Evolutionary conservation across 2,329 filamentous ascomycete species (phyloP).

Genomic region (Nemania serpens): DNA sequence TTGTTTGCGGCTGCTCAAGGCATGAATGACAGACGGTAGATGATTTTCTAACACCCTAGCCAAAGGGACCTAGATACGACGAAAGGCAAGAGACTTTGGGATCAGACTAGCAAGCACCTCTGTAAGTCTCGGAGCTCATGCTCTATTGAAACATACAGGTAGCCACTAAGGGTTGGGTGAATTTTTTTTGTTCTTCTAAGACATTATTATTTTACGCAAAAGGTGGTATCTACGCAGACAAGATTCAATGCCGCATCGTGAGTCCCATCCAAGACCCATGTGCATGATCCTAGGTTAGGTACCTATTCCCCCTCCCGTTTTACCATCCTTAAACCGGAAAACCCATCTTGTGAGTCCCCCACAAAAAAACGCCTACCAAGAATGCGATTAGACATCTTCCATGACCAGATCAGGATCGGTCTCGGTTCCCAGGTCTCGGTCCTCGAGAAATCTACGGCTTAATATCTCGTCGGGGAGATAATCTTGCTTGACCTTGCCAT

Average conservation of each 20-base stretch:
- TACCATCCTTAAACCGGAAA: too few relatives aligned
- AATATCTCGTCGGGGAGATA: constrained; percentile 82
- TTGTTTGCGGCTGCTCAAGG: too few relatives aligned
- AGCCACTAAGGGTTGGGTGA: neutral
- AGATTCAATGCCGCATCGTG: neutral
- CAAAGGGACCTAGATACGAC: neutral
- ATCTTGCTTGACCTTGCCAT: constrained; percentile 82
- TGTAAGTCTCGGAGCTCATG: neutral
- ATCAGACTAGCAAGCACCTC: too few relatives aligned
- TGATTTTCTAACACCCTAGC: too few relatives aligned
- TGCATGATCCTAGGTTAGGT: too few relatives aligned
- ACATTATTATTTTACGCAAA: constrained; percentile 7
- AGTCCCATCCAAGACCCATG: neutral
- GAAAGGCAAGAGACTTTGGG: too few relatives aligned
- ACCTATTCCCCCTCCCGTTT: too few relatives aligned
- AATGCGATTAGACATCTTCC: constrained; percentile 36
- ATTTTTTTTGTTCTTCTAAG: neutral
- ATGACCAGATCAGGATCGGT: constrained; percentile 71
- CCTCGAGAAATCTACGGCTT: constrained; percentile 77
- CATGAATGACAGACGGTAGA: too few relatives aligned
- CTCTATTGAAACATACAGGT: neutral
- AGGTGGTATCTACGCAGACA: constrained; percentile 11
- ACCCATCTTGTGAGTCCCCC: too few relatives aligned
- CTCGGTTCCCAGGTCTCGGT: constrained; percentile 76
- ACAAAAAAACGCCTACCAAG: neutral